Base-by-base conservation (phyloP, 306 rosid genomes). In the Dalbergia cochinchinensis region DNA sequence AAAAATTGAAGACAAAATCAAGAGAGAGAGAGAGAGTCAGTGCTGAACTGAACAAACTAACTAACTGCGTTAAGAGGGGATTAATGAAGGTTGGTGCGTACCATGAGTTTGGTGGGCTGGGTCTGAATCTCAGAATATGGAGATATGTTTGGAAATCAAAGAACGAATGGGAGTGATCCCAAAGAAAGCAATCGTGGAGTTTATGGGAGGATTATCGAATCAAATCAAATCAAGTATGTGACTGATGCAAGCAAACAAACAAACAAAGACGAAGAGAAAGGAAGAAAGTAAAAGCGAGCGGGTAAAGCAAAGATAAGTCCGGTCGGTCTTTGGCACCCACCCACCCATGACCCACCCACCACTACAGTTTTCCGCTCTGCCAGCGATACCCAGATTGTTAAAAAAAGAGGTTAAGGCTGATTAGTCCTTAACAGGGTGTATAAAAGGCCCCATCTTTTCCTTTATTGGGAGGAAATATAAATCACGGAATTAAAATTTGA, bases 101-200 rank as follows among this genome's bases (percentile, higher is more conserved):
- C 83, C 78, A 79, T 70, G 15, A 4, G 13, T 50, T 50, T 50
- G 57, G 57, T 47, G 69, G 69, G 47, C 47, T 59, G 41, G 11
- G 16, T 47, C 8, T 78, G 77, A 57, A 57, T 78, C 63, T 78
- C 53, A 59, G 37, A 19, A 53, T 6, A 26, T 26, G 31, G 31
- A 4, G 16, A 37, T 11, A 11, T 11, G 73, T 44, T 44, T 44
- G 12, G 57, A 44, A 67, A 68, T 45, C 14, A 11, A 47, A 42
- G 9, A 47, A 47, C 2, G 47, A 12, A 54, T 16, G 60, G 60
- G n/a, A 71, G 76, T 71, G 76, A 71, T 37, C 48, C 64, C 31
- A 71, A 35, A 71, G 50, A 14, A 39, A 45, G 19, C 18, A 50
- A 33, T 20, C 57, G 59, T 69, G 54, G 61, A 48, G 63, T 71